Conservation (phyloP, 805 yeast genomes). For the Nakazawaea wyomingensis region DNA sequence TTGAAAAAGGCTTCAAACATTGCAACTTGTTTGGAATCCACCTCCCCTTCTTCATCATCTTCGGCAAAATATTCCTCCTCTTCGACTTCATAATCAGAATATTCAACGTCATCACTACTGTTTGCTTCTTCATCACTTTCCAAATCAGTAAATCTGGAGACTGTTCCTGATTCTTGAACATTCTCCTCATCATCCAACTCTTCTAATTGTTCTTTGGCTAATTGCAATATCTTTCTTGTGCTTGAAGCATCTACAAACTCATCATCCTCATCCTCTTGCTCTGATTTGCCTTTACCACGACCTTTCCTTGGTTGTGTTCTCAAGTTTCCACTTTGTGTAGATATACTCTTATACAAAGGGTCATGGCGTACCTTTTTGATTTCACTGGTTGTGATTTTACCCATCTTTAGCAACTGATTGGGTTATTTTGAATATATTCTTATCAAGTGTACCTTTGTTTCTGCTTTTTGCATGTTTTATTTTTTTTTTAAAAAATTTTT, state of each 20-base stretch:
- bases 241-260: conserved; percentile 73
- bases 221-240: conserved; percentile 78
- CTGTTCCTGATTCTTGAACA: conserved; percentile 12
- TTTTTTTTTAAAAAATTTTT: conserved; percentile 1
- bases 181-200: conserved; percentile 74
- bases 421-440: too few relatives aligned
- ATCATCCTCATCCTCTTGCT: conserved; percentile 49
- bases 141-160: conserved; percentile 15
- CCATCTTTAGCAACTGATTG: conserved; percentile 45
- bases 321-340: conserved; percentile 69
- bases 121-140: conserved; percentile 28
- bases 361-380: conserved; percentile 65
- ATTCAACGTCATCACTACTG: conserved; percentile 23
- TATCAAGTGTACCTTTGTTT: too few relatives aligned
- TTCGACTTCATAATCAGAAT: conserved; percentile 29
- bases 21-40: conserved; percentile 78
- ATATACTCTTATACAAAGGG: conserved; percentile 74
- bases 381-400: conserved; percentile 51
- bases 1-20: conserved; percentile 75
- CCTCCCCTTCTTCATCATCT: conserved; percentile 50
- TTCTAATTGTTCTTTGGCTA: conserved; percentile 91
- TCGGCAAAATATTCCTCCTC: conserved; percentile 40
- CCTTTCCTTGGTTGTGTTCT: conserved; percentile 35
- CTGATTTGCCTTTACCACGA: conserved; percentile 21
- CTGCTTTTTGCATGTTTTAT: too few relatives aligned